These are phyloP conservation scores for Russula emetica DNA, from an alignment of 768 basidiomycete genomes.

Conservation along the genomic window DNA sequence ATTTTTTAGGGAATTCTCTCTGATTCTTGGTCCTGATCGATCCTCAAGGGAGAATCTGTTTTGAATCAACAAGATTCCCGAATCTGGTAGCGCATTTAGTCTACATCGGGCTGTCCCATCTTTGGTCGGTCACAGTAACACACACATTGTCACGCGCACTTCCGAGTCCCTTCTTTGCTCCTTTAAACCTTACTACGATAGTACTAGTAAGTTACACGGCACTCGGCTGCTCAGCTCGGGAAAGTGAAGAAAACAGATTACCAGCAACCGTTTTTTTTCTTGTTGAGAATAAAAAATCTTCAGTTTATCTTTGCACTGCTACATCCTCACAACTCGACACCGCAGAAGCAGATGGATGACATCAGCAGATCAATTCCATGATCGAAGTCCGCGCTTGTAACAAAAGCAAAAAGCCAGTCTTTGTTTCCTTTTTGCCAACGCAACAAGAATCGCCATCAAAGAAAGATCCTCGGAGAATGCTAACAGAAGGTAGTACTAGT, in stretches of 20 bases:
- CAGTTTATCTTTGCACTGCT: not conserved
- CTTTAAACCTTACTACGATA: no score
- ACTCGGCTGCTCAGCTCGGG: not conserved
- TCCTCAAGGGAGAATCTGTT: not conserved
- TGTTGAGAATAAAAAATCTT: no score
- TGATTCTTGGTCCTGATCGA: not conserved
- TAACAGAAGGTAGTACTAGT: not conserved
- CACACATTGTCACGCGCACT: not conserved
- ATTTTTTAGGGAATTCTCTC: no score
- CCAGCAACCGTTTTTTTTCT: no score
- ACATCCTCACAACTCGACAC: no score
- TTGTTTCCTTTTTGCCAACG: not conserved
- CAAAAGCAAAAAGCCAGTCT: not conserved
- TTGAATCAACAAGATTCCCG: not conserved
- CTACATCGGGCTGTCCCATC: not conserved
- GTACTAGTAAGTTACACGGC: no score
- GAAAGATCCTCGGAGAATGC: not conserved
- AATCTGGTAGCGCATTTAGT: not conserved
- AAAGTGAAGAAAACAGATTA: not conserved
- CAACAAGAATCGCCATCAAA: not conserved
- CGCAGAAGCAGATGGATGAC: no score
- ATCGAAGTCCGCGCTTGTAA: not conserved
- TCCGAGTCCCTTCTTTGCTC: no score
- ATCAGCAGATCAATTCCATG: no score
- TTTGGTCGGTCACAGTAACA: no score